phyloP scores from a whole-genome alignment of 257 asterid genomes.

The Primulina eburnea region DNA sequence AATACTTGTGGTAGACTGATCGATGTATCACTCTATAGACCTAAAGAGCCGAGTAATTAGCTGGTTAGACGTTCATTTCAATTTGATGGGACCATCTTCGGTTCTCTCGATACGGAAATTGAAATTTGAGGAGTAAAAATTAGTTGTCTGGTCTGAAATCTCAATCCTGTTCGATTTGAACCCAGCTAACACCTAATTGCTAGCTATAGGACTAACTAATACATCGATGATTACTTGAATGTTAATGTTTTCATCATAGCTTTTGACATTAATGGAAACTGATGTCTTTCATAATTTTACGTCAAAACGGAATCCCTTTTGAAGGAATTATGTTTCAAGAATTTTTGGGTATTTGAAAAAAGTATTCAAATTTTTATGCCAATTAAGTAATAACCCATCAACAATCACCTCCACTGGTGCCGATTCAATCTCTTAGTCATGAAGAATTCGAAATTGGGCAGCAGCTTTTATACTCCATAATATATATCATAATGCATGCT shows the following conservation, averaged over 20 bases:
- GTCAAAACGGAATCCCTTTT: not conserved
- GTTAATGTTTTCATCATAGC: not conserved
- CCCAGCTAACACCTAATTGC: conserved; percentile 5
- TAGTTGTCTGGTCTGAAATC: conserved; percentile 17
- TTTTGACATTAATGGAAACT: not conserved
- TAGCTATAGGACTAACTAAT: not conserved
- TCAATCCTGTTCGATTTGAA: not conserved
- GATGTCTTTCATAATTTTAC: too few relatives aligned
- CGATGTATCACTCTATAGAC: too few relatives aligned
- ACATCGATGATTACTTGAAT: not conserved
- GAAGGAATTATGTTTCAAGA: not conserved
- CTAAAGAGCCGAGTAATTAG: too few relatives aligned
- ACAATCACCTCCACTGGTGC: too few relatives aligned
- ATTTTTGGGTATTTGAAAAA: too few relatives aligned
- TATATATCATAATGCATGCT: not conserved
- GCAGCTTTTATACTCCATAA: not conserved
- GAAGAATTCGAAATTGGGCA: conserved; percentile 13
- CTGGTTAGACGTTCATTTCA: not conserved
- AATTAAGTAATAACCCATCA: too few relatives aligned
- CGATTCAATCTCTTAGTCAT: not conserved
- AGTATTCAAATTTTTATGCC: too few relatives aligned
- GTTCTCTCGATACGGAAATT: too few relatives aligned
- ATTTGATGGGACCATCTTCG: not conserved
- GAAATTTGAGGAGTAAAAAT: conserved; percentile 7
- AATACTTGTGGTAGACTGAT: too few relatives aligned